A percentile compares a stretch with the other conserved stretches of the same genome.
phyloP scores from a whole-genome alignment of 139 green algal genomes.

The Coelastrella sp. region DNA sequence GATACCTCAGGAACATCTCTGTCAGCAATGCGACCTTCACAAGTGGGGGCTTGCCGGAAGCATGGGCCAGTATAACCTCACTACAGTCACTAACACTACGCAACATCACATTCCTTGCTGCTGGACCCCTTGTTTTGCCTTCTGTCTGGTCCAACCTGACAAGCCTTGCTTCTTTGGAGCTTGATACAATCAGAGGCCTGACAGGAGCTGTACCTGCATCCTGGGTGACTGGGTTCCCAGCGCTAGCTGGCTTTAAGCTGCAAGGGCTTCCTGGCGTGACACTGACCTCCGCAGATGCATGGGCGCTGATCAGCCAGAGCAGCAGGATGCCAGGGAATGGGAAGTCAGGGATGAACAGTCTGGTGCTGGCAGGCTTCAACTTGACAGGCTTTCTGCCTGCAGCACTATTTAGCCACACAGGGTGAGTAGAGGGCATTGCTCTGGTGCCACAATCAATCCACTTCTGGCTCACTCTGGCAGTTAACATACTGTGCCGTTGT shows the following conservation, averaged over 20 bases:
- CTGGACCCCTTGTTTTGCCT: neutral
- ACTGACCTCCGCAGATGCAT: neutral
- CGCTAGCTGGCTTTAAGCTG: neutral
- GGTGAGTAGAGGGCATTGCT: neutral
- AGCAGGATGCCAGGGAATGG: neutral
- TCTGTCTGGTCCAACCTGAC: neutral
- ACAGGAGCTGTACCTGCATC: neutral
- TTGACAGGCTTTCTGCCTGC: constrained; percentile 27
- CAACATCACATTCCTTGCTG: neutral
- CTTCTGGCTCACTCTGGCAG: neutral
- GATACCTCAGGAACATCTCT: neutral
- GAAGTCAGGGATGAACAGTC: neutral
- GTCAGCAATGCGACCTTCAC: neutral
- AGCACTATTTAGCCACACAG: neutral
- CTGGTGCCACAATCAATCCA: neutral
- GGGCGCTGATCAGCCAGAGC: neutral
- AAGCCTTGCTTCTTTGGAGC: neutral
- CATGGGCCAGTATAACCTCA: neutral
- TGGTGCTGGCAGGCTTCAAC: constrained; percentile 1
- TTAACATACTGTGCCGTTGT: neutral
- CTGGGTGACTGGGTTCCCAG: constrained; percentile 22
- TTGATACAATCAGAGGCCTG: constrained; percentile 2
- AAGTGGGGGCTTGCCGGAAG: neutral
- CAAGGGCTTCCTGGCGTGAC: neutral
- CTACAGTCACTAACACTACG: neutral